Conservation (phyloP, 2,329 filamentous ascomycete genomes). For the Colletotrichum eleusines region DNA sequence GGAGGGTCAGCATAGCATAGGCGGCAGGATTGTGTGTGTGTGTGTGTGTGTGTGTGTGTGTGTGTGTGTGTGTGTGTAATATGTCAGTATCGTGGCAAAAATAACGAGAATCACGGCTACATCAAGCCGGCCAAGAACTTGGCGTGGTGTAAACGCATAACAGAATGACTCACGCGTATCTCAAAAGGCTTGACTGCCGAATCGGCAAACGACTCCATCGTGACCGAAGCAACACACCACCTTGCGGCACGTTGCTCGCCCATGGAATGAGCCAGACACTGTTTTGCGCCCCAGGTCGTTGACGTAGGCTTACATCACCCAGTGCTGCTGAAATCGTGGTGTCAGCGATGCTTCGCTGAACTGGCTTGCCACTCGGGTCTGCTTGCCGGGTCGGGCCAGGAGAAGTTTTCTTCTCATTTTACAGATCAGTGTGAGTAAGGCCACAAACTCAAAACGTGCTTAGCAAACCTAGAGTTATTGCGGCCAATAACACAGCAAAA, state of each 20-base stretch:
- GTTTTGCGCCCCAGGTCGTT: not conserved
- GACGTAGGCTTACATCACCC: not conserved
- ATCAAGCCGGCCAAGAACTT: not conserved
- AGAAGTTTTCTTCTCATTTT: no score
- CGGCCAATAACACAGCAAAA: not conserved
- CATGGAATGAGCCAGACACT: not conserved
- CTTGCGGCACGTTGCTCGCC: not conserved
- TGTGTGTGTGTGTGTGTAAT: no score
- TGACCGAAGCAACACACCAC: not conserved
- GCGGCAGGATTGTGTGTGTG: not conserved
- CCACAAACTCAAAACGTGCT: not conserved
- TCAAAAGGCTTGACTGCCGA: not conserved
- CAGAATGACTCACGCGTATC: not conserved
- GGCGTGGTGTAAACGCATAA: not conserved
- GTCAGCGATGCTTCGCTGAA: not conserved
- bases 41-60: no score
- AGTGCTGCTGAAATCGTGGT: not conserved
- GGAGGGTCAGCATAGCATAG: constrained; percentile 15
- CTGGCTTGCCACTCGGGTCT: no score
- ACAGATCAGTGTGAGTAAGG: not conserved
- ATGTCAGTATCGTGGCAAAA: not conserved
- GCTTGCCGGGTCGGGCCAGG: no score
- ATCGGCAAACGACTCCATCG: not conserved
- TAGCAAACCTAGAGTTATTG: not conserved
- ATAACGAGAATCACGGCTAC: not conserved